Base-by-base conservation (phyloP, 176 grass and related monocot genomes). In the Hordeum marinum region DNA sequence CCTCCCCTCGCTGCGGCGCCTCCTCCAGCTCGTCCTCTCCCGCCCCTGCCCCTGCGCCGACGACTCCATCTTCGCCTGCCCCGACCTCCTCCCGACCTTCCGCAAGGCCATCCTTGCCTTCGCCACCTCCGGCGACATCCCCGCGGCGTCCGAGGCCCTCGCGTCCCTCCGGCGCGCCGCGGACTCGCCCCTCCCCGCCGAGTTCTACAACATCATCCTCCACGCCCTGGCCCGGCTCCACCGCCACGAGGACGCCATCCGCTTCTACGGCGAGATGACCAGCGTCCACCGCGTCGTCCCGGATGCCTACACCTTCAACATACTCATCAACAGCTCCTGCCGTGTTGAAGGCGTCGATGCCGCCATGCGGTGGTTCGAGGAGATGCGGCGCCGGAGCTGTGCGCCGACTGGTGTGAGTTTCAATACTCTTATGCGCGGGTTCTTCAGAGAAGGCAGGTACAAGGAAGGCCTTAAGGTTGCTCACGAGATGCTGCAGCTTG, bases 371-470 rank as follows among this genome's bases (percentile, higher is more conserved):
- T 97, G 94, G 94, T 91, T 97, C 7, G 50, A 78, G 25, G 81
- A 92, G 57, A 97, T 97, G 92, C 86, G 57, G 63, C 70, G 57
- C 15, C 42, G 73, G 64, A 82, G 60, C 37, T 97, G 90, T 50
- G 48, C 87, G 9, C 94, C 92, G 1, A 90, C 82, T 21, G 72
- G 59, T 34, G 87, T 97, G 42, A 94, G 85, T 68, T 97, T 97
- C 26, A 97, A 92, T 42, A 97, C 94, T 36, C 90, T 94, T 4
- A 97, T 97, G 86, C 82, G 92, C 11, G 89, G 89, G 8, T 97
- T 97, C 79, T 87, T 97, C 63, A 70, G 89, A 71, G 88, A 91
- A 59, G 60, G 76, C 59, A 94, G 82, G 76, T 73, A 68, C 71
- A 85, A 84, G 72, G 91, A 97, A 48, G 94, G 94, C 20, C 79